These are phyloP conservation scores for Suillus paluster DNA, from an alignment of 768 basidiomycete genomes.

Conservation along the genomic window DNA sequence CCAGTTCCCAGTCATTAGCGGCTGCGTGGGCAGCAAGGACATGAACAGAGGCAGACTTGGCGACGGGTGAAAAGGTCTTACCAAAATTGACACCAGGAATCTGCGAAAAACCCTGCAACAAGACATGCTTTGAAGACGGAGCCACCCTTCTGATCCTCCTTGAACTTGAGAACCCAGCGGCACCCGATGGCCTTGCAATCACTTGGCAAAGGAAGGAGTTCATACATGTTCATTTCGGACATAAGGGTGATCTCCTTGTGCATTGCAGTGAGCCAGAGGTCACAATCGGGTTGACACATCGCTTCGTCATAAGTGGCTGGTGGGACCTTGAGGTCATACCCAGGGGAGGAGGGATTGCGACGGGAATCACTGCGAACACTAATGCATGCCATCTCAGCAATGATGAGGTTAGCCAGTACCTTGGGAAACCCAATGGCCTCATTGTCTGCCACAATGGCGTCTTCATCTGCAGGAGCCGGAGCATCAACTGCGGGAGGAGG, in stretches of 20 bases:
- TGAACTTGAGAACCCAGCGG: conserved; percentile 41
- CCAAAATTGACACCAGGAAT: conserved; percentile 36
- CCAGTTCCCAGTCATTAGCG: not conserved
- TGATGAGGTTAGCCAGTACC: too few relatives aligned
- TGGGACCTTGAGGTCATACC: too few relatives aligned
- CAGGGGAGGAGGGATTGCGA: not conserved
- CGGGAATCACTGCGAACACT: not conserved
- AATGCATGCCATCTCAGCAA: too few relatives aligned
- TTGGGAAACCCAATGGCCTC: too few relatives aligned
- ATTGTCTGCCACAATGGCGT: too few relatives aligned
- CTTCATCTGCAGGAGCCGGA: too few relatives aligned
- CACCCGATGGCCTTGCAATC: conserved; percentile 33
- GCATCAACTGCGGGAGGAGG: too few relatives aligned
- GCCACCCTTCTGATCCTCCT: too few relatives aligned
- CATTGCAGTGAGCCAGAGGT: conserved; percentile 31
- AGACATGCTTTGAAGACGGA: not conserved
- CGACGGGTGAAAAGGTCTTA: conserved; percentile 34
- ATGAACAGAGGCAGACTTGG: conserved; percentile 24
- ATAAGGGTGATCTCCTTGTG: conserved; percentile 26
- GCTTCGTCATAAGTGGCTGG: too few relatives aligned
- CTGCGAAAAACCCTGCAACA: conserved; percentile 18
- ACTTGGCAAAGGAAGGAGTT: conserved; percentile 25
- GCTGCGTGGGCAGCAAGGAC: too few relatives aligned
- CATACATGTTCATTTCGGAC: conserved; percentile 30
- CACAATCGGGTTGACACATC: conserved; percentile 14